These are phyloP conservation scores for Clavispora asparagi DNA, from an alignment of 805 yeast species.

Conservation along the genomic window DNA sequence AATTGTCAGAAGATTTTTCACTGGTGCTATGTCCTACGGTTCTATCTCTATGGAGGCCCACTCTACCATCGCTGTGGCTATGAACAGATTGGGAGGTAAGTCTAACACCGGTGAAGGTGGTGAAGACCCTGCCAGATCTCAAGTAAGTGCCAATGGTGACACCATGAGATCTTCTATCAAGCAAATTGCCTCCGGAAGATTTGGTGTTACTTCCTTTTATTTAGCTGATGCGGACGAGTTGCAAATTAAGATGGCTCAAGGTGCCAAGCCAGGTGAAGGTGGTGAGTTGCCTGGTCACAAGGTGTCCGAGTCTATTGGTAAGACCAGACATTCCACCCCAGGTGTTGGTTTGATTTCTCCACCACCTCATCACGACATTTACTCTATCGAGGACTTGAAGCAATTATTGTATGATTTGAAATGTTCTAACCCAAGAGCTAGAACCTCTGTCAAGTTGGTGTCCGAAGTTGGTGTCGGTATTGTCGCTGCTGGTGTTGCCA, in stretches of 20 bases:
- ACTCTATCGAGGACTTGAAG: conserved; percentile 95
- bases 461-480: conserved; percentile 99
- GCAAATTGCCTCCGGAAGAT: conserved; percentile 96
- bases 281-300: conserved; percentile 97
- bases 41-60: conserved; percentile 98
- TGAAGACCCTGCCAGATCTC: conserved; percentile 90
- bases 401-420: conserved; percentile 94
- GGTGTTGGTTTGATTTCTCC: conserved; percentile 97
- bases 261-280: conserved; percentile 99
- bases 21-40: conserved; percentile 99
- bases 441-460: conserved; percentile 93
- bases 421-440: conserved; percentile 95
- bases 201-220: conserved; percentile 95
- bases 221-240: conserved; percentile 95
- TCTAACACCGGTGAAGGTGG: conserved; percentile 99
- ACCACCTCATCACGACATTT: conserved; percentile 98
- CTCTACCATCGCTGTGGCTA: conserved; percentile 95
- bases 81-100: conserved; percentile 97
- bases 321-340: conserved; percentile 93
- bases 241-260: conserved; percentile 98
- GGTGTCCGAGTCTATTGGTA: conserved; percentile 82
- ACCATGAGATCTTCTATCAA: conserved; percentile 98
- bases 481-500: conserved; percentile 98
- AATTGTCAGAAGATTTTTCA: conserved; percentile 91
- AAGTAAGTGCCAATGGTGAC: conserved; percentile 79